Percentiles rank a stretch among this genome's conserved stretches.
Conservation (phyloP, 164 flowering plant genomes). For the Chimonanthus salicifolius region DNA sequence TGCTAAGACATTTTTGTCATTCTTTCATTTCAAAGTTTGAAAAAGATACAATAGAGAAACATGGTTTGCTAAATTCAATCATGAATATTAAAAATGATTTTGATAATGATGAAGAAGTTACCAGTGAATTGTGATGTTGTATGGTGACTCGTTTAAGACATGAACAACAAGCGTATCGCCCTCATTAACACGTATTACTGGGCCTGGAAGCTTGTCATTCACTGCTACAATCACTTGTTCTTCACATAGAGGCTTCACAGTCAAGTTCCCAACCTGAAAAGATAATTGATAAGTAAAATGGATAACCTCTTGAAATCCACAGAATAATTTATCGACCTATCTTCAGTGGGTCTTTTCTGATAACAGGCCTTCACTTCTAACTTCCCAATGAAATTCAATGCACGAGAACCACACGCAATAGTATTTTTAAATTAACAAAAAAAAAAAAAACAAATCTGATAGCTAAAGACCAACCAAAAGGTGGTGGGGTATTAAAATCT, state of each 20-base stretch:
- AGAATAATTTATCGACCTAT: no score
- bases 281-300: not conserved
- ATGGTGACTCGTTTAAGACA: slow-evolving; percentile 22
- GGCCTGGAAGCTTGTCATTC: slow-evolving; percentile 24
- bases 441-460: not conserved
- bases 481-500: no score
- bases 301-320: not conserved
- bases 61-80: no score
- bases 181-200: slow-evolving; percentile 16
- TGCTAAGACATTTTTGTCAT: no score
- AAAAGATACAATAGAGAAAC: no score
- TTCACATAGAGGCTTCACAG: slow-evolving; percentile 14
- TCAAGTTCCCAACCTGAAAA: slow-evolving; percentile 14
- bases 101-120: not conserved
- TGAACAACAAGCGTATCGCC: slow-evolving; percentile 24
- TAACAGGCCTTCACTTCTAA: no score
- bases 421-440: no score
- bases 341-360: no score
- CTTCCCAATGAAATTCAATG: not conserved
- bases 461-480: no score
- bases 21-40: no score
- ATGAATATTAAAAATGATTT: no score
- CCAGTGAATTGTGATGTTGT: slow-evolving; percentile 27
- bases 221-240: slow-evolving; percentile 16
- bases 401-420: not conserved